A percentile compares a stretch with the other conserved stretches of the same genome.
These are phyloP conservation scores for Fonticula alba DNA, from an alignment of 78 protist species.

Conservation along the genomic window DNA sequence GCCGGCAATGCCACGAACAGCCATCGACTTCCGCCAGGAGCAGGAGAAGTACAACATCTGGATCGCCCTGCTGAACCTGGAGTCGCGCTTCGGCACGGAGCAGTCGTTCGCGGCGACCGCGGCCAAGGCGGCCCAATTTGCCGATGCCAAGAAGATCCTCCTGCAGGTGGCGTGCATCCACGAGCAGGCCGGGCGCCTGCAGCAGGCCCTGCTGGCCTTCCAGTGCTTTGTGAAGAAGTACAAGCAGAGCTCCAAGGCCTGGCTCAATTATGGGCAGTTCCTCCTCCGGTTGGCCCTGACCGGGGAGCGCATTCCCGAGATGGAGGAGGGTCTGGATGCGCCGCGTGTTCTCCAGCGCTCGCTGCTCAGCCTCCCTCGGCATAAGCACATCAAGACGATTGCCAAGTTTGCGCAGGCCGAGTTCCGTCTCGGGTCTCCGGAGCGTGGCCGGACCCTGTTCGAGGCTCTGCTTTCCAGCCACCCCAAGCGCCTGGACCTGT, in stretches of 20 bases:
- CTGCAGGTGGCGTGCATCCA: slow-evolving; percentile 16
- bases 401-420: slow-evolving; percentile 64
- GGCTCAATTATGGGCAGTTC: slow-evolving; percentile 32
- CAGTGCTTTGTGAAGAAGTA: slow-evolving; percentile 29
- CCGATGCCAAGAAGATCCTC: slow-evolving; percentile 31
- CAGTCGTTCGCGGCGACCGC: slow-evolving; percentile 32
- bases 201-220: neutral
- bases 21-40: slow-evolving; percentile 30
- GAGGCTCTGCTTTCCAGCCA: slow-evolving; percentile 42
- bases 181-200: neutral
- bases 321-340: too few relatives aligned
- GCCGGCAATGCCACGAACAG: neutral
- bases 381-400: slow-evolving; percentile 38
- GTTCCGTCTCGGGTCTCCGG: slow-evolving; percentile 67
- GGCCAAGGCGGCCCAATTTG: neutral
- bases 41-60: slow-evolving; percentile 71
- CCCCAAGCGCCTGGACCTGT: slow-evolving; percentile 81
- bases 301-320: slow-evolving; percentile 9
- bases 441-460: slow-evolving; percentile 70
- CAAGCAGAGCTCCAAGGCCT: slow-evolving; percentile 25
- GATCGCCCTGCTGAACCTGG: slow-evolving; percentile 77
- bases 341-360: slow-evolving; percentile 30
- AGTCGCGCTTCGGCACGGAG: slow-evolving; percentile 47
- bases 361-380: slow-evolving; percentile 26
- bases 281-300: neutral